A percentile compares a stretch with the other conserved stretches of the same genome.
These are phyloP conservation scores for Tetrapyrgos nigripes DNA, from an alignment of 1,284 basidiomycete species.

Conservation along the genomic window DNA sequence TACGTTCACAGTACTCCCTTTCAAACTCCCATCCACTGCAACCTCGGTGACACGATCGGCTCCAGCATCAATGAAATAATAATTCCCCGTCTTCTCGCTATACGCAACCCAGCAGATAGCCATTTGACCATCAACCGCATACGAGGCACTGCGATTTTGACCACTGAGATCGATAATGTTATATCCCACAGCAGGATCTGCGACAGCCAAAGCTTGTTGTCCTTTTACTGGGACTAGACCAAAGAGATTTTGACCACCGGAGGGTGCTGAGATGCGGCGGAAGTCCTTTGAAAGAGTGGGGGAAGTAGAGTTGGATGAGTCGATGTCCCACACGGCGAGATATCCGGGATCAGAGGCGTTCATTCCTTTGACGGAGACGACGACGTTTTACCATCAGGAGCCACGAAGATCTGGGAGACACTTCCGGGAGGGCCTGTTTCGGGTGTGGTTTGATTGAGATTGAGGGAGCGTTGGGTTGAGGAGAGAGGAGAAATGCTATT, in stretches of 20 bases:
- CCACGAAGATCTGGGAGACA: conserved; percentile 44
- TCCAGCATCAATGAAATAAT: conserved; percentile 9
- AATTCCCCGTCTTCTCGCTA: conserved; percentile 6
- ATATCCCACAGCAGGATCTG: conserved; percentile 40
- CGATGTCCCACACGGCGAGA: conserved; percentile 39
- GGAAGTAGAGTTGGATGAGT: conserved; percentile 26
- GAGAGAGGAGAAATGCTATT: conserved; percentile 38
- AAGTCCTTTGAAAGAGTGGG: conserved; percentile 33
- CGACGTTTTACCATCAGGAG: conserved; percentile 35
- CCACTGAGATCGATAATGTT: conserved; percentile 33
- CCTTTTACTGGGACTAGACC: conserved; percentile 37
- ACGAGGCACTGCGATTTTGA: background rate
- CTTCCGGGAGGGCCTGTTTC: conserved; percentile 46
- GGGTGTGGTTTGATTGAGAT: conserved; percentile 51
- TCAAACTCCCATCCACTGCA: background rate
- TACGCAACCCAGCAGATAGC: conserved; percentile 6
- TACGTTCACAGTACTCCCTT: conserved; percentile 3
- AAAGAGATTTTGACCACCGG: conserved; percentile 36
- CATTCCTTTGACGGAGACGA: conserved; percentile 41
- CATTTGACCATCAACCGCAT: background rate
- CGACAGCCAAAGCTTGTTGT: conserved; percentile 36
- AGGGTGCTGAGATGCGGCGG: conserved; percentile 24
- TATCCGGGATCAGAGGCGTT: conserved; percentile 37
- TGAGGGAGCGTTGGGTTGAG: conserved; percentile 43
- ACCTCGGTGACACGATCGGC: background rate